Base-by-base conservation (phyloP, 495 filamentous ascomycete genomes). In the Penicillium pancosmium region DNA sequence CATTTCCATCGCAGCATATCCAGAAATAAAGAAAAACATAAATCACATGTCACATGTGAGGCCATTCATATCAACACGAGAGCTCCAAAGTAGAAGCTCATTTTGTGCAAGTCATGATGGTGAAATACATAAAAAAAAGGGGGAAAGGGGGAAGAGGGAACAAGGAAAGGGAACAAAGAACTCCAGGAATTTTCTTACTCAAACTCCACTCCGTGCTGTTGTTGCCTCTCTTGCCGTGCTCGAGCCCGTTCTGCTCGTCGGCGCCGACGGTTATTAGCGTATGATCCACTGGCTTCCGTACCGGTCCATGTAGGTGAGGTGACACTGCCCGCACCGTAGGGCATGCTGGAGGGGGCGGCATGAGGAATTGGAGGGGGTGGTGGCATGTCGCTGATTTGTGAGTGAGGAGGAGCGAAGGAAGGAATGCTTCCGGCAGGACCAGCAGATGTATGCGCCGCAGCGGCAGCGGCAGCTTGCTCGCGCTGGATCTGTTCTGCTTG, bases 221-320 rank as follows among this genome's bases (percentile, higher is more conserved):
- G 75, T 50, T 80, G 79, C 66, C 73, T 71, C 25, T 80, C 78
- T 57, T 78, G 74, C 44, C 73, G 77, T 9, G 78, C 72, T 25
- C 80, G 70, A 41, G 80, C 79, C 65, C 81, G 68, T 59, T 84
- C 79, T 13, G 80, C 81, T 36, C 81, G 73, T 69, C 81, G 73
- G 49, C 81, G 76, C 56, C 75, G 66, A 40, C 79, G 74, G 62
- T 84, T 84, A 59, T 73, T 84, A 18, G 73, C 82, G 64, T 79
- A 84, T 56, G 80, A 79, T 21, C 75, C 82, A 59, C 79, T 84
- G 27, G 74, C 76, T 55, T 84, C 80, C 0, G 80, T 82, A 4
- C 76, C 78, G 11, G 79, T 81, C 61, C 69, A 79, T 60, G 79
- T 78, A 15, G 80, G 71, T 5, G 79, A 77, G 19, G 73, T 77